Evolutionary conservation across 2,329 filamentous ascomycete genomes (phyloP), one percentile per base, ranked within the genome.

Genomic region (Alternaria arbusti): DNA sequence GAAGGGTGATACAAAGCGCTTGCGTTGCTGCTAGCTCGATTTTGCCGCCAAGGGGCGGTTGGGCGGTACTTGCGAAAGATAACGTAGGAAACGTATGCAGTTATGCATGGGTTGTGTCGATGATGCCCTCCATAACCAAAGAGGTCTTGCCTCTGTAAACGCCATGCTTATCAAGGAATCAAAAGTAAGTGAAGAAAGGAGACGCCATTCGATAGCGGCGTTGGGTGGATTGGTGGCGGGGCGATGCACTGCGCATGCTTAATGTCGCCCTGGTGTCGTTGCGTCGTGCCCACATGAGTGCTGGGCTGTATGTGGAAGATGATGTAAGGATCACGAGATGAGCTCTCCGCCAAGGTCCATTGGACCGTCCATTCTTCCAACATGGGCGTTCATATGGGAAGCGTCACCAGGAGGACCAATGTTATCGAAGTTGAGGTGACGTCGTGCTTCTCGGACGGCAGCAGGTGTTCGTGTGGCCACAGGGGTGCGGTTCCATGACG

Each of bases 361-460:
- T 32, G 89, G 79, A 8, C 87, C 87, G 79, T 82, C 66, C 81
- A 82, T 70, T 84, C 86, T 80, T 55, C 68, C 73, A n/a, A 80
- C 78, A 51, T 77, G 80, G 36, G 61, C 44, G 47, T 69, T 74
- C 55, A 80, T 72, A 52, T 79, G 64, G 72, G 84, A 65, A 52
- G 81, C 85, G 23, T 84, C 83, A 36, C 79, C 78, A 47, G 88
- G 87, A 32, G 87, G 87, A 59, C 86, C 79, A n/a, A 91, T 84
- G 57, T 89, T 88, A 75, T 97, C 94, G 80, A 97, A 96, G 58
- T 94, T 96, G 63, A 97, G 84, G 66, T 90, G 86, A 76, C 91
- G 88, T 73, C 92, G 85, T n/a, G 91, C 87, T 50, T 91, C 88
- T 70, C 89, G 92, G 61, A 84, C 84, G 26, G 88, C 85, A 11